Evolutionary conservation across 805 yeast species (phyloP).

Genomic region (Ogataea paraovalis): DNA sequence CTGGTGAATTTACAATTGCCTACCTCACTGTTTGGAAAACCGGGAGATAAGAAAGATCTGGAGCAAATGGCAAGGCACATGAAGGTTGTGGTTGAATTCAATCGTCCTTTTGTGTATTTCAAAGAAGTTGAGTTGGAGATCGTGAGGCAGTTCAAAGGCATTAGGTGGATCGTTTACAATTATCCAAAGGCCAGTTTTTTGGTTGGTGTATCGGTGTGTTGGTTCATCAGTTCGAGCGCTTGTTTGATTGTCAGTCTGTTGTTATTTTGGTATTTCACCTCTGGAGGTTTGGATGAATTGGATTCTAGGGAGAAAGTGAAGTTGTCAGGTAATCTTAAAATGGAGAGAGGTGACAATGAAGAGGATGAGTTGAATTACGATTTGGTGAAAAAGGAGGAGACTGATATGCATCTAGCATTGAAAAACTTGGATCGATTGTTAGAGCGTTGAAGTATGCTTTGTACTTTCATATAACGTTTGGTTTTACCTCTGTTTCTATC

Average conservation of each 20-base stretch:
- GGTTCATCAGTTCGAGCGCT: constrained; percentile 32
- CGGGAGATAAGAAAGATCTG: neutral
- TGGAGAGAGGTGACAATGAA: neutral
- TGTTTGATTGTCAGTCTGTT: constrained; percentile 29
- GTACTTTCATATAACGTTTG: no score
- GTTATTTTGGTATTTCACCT: constrained; percentile 21
- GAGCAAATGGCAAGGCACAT: constrained; percentile 9
- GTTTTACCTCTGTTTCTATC: no score
- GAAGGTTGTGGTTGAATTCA: constrained; percentile 22
- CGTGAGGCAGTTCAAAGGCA: constrained; percentile 38
- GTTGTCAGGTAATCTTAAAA: neutral
- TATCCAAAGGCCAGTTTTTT: constrained; percentile 32
- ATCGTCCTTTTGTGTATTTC: constrained; percentile 13
- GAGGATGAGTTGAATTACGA: neutral
- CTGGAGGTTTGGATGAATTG: neutral
- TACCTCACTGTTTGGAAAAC: neutral
- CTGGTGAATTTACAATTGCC: constrained; percentile 3
- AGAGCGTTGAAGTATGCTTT: neutral
- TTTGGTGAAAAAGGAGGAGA: neutral
- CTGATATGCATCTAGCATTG: neutral
- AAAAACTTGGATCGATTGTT: neutral
- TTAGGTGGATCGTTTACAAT: constrained; percentile 37
- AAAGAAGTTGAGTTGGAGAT: constrained; percentile 20
- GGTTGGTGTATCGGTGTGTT: constrained; percentile 36
- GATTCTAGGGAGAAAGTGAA: neutral